A percentile compares a stretch with the other conserved stretches of the same genome.
Conservation (phyloP, 2,329 filamentous ascomycete genomes). For the Pestalotiopsis sp. region DNA sequence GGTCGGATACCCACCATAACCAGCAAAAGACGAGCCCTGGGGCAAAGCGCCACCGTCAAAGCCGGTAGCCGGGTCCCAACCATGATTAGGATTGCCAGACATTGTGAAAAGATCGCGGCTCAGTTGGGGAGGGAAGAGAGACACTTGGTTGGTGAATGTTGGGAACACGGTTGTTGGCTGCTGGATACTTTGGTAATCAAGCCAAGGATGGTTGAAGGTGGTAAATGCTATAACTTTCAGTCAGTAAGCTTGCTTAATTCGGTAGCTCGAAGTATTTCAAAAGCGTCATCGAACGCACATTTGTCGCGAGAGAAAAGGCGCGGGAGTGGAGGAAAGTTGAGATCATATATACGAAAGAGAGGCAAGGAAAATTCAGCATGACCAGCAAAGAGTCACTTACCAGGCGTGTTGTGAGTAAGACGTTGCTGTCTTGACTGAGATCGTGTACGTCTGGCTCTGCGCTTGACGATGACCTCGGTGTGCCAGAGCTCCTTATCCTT, state of each 20-base stretch:
- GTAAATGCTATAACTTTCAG: not conserved
- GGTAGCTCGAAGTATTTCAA: not conserved
- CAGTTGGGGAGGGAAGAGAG: not conserved
- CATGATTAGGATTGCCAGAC: conserved; percentile 4
- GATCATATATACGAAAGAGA: not conserved
- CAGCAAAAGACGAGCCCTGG: not conserved
- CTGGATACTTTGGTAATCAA: not conserved
- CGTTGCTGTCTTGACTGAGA: not conserved
- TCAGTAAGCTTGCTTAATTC: not conserved
- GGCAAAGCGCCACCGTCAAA: conserved; percentile 35
- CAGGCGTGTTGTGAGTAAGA: conserved; percentile 7
- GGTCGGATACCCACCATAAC: not conserved
- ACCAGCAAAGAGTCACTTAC: conserved; percentile 7
- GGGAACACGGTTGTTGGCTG: not conserved
- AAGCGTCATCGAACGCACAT: not conserved
- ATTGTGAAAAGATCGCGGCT: not conserved
- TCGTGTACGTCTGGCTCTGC: not conserved
- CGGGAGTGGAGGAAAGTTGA: not conserved
- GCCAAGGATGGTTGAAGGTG: not conserved
- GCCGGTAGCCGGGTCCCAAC: conserved; percentile 39
- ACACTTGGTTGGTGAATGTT: not conserved
- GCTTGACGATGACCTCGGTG: conserved; percentile 43
- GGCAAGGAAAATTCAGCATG: not conserved
- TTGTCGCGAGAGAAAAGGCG: not conserved
- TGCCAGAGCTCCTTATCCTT: conserved; percentile 46